Evolutionary conservation across 2,329 filamentous ascomycete genomes (phyloP), one percentile per base, ranked within the genome.

Genomic region (Mollisia scopiformis): DNA sequence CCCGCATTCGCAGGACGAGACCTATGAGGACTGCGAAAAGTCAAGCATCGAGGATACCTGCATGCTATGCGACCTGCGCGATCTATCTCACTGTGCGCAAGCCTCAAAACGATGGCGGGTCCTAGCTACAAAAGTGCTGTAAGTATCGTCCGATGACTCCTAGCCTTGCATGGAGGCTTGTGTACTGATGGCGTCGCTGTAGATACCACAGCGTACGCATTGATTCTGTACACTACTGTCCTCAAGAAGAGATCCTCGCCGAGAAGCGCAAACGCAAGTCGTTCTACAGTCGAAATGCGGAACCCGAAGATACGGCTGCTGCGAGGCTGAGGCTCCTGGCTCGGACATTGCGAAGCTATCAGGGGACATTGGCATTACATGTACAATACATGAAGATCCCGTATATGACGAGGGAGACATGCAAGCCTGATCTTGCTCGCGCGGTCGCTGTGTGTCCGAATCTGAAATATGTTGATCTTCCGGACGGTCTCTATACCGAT

Each of bases 211-310:
- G 92, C 79, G 88, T 98, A 67, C 91, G 93, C 62, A 95, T 98
- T 74, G 94, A 98, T 74, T 86, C 91, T 19, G 93, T 97, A 31
- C 94, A 98, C 77, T 97, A 97, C 78, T 98, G 94, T 80, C 87
- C 90, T 66, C 89, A 91, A 69, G 94, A 98, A 76, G 88, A 91
- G 61, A 81, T 90, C 68, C 85, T 97, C 35, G 86, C 91, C 56
- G 91, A 94, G 69, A 88, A 85, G 74, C 89, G 93, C 64, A 92
- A 91, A 74, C 88, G 88, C 64, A 85, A 84, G 61, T 88, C 88
- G 35, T 86, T 88, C 70, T 89, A 92, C 74, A 84, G 91, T 73
- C 84, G 89, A 72, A 92, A 93, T 74, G 90, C 88, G 63, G 87
- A 93, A 62, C 89, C 91, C 8, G 88, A 93, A 70, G 92, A 97